Conservation (phyloP, 75 land plant species). For the Ceratopteris richardii region DNA sequence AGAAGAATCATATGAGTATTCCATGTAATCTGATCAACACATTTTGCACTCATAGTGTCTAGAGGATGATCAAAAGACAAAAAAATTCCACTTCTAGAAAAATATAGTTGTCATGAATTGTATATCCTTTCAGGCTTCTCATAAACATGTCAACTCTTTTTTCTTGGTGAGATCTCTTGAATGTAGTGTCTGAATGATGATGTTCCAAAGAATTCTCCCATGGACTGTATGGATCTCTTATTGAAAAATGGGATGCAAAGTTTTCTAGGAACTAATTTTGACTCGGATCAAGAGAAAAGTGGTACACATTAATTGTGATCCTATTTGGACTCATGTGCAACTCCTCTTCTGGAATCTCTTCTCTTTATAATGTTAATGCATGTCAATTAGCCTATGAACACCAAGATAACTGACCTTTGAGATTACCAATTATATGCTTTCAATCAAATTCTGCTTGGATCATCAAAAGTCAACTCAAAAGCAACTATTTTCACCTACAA, state of each 20-base stretch:
- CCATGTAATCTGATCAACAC: too few species aligned
- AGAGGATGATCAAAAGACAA: too few species aligned
- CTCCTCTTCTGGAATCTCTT: constrained; percentile 30
- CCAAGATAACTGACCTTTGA: constrained; percentile 89
- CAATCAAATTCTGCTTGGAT: constrained; percentile 87
- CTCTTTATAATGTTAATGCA: constrained; percentile 97
- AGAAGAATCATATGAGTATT: too few species aligned
- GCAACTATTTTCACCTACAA: constrained; percentile 95
- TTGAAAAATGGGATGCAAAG: constrained; percentile 63
- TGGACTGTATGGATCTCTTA: constrained; percentile 58
- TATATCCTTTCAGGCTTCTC: constrained; percentile 92
- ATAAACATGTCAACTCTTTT: constrained; percentile 66
- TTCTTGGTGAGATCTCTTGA: constrained; percentile 46
- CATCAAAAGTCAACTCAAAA: constrained; percentile 68
- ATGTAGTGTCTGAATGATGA: constrained; percentile 61
- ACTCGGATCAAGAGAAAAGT: constrained; percentile 19
- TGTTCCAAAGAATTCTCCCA: constrained; percentile 83
- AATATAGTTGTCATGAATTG: constrained; percentile 35
- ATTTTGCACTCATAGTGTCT: too few species aligned
- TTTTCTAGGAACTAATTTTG: constrained; percentile 39
- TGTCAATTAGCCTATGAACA: constrained; percentile 70
- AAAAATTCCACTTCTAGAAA: too few species aligned
- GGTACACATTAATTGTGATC: constrained; percentile 25
- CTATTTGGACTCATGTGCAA: constrained; percentile 13
- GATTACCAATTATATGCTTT: constrained; percentile 94